A percentile compares a stretch with the other conserved stretches of the same genome.
phyloP scores from a whole-genome alignment of 2,329 filamentous ascomycete species.

The Beauveria rudraprayagi region DNA sequence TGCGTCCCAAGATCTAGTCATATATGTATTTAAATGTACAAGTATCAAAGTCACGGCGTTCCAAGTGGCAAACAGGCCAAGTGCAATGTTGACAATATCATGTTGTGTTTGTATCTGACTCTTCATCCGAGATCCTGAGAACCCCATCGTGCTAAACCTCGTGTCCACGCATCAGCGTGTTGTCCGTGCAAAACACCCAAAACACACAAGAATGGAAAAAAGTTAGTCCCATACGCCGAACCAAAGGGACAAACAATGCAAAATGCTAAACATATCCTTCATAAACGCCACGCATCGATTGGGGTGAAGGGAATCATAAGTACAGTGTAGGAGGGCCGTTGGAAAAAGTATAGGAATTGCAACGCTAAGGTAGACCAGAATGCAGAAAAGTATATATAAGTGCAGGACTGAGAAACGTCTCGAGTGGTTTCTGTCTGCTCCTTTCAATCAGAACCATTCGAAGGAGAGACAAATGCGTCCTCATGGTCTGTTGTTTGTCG shows the following conservation, averaged over 20 bases:
- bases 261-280: constrained; percentile 3
- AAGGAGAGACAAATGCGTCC: background rate
- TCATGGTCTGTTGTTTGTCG: background rate
- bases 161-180: background rate
- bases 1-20: constrained; percentile 21
- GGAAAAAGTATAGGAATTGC: background rate
- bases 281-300: constrained; percentile 3
- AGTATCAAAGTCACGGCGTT: background rate
- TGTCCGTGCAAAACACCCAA: background rate
- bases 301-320: background rate
- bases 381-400: background rate
- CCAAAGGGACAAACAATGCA: background rate
- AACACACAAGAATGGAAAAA: background rate
- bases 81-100: background rate
- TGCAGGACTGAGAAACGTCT: background rate
- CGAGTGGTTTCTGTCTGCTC: background rate
- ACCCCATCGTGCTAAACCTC: background rate
- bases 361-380: constrained; percentile 9
- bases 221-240: background rate
- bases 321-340: background rate
- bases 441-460: background rate
- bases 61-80: background rate
- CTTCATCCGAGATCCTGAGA: constrained; percentile 5
- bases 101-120: background rate
- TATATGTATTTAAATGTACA: constrained; percentile 10